These are phyloP conservation scores for Phanerochaete carnosa DNA, from an alignment of 768 basidiomycete species.

Conservation along the genomic window DNA sequence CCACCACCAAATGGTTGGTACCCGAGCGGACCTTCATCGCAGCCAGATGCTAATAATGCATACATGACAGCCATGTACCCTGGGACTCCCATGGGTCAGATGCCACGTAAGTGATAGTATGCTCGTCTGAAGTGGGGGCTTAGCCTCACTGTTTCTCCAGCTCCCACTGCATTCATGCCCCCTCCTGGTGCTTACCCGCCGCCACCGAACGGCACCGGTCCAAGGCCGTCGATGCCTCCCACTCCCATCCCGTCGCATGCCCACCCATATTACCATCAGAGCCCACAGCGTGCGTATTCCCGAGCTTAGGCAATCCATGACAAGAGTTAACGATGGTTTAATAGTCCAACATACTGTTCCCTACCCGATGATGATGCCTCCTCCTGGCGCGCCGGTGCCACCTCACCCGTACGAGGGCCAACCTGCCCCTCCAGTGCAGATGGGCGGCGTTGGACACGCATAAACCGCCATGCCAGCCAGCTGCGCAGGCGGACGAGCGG, in stretches of 20 bases:
- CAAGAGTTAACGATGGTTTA: slow-evolving; percentile 14
- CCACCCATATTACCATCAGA: slow-evolving; percentile 86
- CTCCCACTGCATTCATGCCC: slow-evolving; percentile 77
- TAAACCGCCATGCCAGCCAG: slow-evolving; percentile 28
- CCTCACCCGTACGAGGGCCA: slow-evolving; percentile 73
- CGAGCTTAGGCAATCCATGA: slow-evolving; percentile 11
- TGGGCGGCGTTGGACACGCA: slow-evolving; percentile 70
- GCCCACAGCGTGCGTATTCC: slow-evolving; percentile 69
- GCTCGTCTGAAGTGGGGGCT: neutral
- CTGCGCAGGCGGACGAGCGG: neutral
- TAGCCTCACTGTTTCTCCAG: slow-evolving; percentile 26
- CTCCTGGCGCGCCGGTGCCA: slow-evolving; percentile 62
- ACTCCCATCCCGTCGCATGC: slow-evolving; percentile 86
- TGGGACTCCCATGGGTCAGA: slow-evolving; percentile 78
- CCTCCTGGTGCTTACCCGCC: slow-evolving; percentile 76
- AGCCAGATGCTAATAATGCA: neutral
- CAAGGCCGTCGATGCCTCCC: slow-evolving; percentile 87
- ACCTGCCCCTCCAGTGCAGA: slow-evolving; percentile 65
- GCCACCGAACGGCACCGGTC: slow-evolving; percentile 74
- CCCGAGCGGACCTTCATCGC: neutral
- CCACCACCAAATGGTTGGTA: slow-evolving; percentile 71
- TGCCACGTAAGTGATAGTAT: slow-evolving; percentile 63
- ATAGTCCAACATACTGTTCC: slow-evolving; percentile 83
- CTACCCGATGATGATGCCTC: slow-evolving; percentile 92
- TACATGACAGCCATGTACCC: slow-evolving; percentile 67